phyloP scores from a whole-genome alignment of 495 filamentous ascomycete species.

The Annulohypoxylon nitens region DNA sequence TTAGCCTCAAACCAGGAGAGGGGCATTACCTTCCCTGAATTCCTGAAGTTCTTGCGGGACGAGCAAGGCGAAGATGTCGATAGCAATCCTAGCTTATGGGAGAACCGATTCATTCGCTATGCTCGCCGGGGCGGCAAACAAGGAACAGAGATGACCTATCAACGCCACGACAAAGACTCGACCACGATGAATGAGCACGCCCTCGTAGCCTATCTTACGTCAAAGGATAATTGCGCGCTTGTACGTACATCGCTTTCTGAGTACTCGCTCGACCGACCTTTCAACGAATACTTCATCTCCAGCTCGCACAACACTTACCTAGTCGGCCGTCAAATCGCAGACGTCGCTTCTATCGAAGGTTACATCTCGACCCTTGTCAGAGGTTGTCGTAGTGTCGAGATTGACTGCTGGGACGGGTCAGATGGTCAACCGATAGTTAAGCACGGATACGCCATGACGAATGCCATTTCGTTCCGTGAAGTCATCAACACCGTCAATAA shows the following conservation, averaged over 20 bases:
- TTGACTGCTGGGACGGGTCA: slow-evolving; percentile 96
- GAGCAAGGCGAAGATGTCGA: slow-evolving; percentile 82
- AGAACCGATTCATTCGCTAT: slow-evolving; percentile 73
- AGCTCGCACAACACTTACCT: slow-evolving; percentile 99
- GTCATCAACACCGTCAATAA: slow-evolving; percentile 92
- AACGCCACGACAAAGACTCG: slow-evolving; percentile 58
- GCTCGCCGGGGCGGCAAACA: slow-evolving; percentile 55
- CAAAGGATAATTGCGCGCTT: slow-evolving; percentile 75
- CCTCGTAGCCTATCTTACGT: slow-evolving; percentile 82
- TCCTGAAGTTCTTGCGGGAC: slow-evolving; percentile 78
- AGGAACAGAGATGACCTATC: slow-evolving; percentile 64
- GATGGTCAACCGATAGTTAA: slow-evolving; percentile 88
- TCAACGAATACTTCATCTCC: slow-evolving; percentile 98
- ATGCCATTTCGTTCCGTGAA: slow-evolving; percentile 85
- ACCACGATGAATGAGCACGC: slow-evolving; percentile 78
- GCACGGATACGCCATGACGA: slow-evolving; percentile 91
- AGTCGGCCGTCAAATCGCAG: slow-evolving; percentile 87
- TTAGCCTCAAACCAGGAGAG: slow-evolving; percentile 63
- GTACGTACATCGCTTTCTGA: slow-evolving; percentile 65
- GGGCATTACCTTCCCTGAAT: slow-evolving; percentile 78
- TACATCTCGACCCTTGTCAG: slow-evolving; percentile 91
- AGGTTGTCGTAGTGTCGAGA: slow-evolving; percentile 94
- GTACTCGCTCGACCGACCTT: slow-evolving; percentile 77
- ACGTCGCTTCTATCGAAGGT: slow-evolving; percentile 90
- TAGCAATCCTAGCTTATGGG: slow-evolving; percentile 73